Evolutionary conservation across 2,329 filamentous ascomycete genomes (phyloP).

Genomic region (Tolypocladium inflatum): DNA sequence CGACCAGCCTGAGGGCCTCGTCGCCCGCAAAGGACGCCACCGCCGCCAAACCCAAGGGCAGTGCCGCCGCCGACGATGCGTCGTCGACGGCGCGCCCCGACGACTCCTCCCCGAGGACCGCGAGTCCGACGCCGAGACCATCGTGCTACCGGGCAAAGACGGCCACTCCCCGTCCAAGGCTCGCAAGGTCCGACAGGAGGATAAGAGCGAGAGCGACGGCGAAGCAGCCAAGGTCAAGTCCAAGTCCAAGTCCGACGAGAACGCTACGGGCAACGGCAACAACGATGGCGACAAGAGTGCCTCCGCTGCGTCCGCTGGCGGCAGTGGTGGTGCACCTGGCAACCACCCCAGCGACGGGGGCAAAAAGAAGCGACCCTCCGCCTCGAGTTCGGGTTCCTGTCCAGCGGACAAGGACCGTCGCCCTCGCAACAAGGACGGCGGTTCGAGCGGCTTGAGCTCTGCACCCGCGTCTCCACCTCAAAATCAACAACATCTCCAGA

Average conservation of each 20-base stretch:
- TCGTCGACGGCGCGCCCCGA: slow-evolving; percentile 13
- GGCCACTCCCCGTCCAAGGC: slow-evolving; percentile 54
- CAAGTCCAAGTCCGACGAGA: slow-evolving; percentile 8
- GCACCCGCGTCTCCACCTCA: slow-evolving; percentile 45
- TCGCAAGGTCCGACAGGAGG: slow-evolving; percentile 56
- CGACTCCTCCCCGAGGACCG: slow-evolving; percentile 41
- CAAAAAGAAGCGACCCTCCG: slow-evolving; percentile 41
- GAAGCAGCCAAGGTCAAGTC: slow-evolving; percentile 20
- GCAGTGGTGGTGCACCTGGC: slow-evolving; percentile 13
- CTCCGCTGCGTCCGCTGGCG: slow-evolving; percentile 14
- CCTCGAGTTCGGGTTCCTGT: slow-evolving; percentile 14
- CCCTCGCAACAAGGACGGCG: slow-evolving; percentile 34
- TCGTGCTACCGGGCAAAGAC: slow-evolving; percentile 57
- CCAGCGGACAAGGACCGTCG: slow-evolving; percentile 28
- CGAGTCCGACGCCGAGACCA: slow-evolving; percentile 64
- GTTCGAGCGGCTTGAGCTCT: slow-evolving; percentile 48
- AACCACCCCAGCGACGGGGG: slow-evolving; percentile 21
- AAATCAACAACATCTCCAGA: slow-evolving; percentile 16
- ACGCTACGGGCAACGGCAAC: slow-evolving; percentile 18
- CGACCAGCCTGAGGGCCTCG: slow-evolving; percentile 5
- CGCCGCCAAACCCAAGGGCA: background rate
- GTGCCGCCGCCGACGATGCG: background rate
- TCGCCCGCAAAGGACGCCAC: slow-evolving; percentile 7
- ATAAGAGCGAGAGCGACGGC: slow-evolving; percentile 48
- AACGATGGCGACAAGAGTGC: slow-evolving; percentile 25